Base-by-base conservation (phyloP, 495 filamentous ascomycete species). In the Aspergillus sparsus region DNA sequence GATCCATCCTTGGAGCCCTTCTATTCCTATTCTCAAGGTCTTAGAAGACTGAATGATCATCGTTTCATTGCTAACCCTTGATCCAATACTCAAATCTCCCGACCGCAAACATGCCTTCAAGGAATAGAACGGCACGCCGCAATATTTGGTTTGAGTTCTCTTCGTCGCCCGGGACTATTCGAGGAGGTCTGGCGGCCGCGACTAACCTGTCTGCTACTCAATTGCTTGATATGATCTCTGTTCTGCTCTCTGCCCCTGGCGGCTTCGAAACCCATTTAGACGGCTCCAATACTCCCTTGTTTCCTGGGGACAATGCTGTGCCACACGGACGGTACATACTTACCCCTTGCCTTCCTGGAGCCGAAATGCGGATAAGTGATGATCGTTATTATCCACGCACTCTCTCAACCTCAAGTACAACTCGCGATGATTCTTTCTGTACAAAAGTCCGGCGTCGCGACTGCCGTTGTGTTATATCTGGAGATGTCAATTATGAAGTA, bases 81-180 rank as follows among this genome's bases (percentile, higher is more conserved):
- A 27, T 27, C 21, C 21, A 27, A 27, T 3, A 3, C 21, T 1
- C 21, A 27, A 3, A 27, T 27, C 1, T 27, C 21, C 21, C 3
- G 21, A 27, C 3, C 21, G 21, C 21, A 27, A 3, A 27, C 21
- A 27, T 27, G 21, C 1, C 21, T 27, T 3, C 21, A 27, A 27
- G 21, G 21, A 27, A 27, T 27, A 1, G 21, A 27, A 27, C 21
- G 3, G 21, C 1, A 27, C 21, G 21, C 1, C 49, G 49, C 10
- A 52, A 52, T 16, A 27, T 52, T 3, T 52, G 16, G 49, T 32
- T 52, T 16, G 49, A 52, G 33, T 52, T 34, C 27, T 52, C 49
- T 7, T 52, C 49, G 11, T 16, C 16, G 0, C 49, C 49, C 11
- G 49, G 49, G 12, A 13, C 7, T 12, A 16, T 52, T 16, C 49